A percentile compares a stretch with the other conserved stretches of the same genome.
These are phyloP conservation scores for Nemania bipapillata DNA, from an alignment of 2,329 filamentous ascomycete genomes.

Conservation along the genomic window DNA sequence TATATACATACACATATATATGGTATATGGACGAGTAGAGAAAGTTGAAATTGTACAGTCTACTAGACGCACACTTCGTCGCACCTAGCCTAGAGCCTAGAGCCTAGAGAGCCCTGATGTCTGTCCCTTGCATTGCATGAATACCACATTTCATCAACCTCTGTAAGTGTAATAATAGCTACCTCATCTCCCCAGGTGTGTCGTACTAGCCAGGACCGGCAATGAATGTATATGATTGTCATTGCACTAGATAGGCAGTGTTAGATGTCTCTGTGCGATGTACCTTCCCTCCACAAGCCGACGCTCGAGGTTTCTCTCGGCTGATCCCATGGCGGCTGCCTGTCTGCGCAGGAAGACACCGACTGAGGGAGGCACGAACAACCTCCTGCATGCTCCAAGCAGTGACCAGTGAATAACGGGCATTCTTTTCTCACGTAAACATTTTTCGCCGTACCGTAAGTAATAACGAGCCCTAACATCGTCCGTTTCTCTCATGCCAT, in stretches of 20 bases:
- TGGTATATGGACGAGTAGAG: constrained; percentile 18
- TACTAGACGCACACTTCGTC: background rate
- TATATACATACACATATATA: constrained; percentile 15
- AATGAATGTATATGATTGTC: background rate
- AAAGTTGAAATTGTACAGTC: constrained; percentile 25
- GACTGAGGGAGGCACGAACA: background rate
- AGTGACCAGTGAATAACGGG: background rate
- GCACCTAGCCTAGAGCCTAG: no score
- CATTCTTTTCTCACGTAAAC: background rate
- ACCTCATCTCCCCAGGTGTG: background rate
- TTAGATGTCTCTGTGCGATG: background rate
- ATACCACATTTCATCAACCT: background rate
- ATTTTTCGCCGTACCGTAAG: background rate
- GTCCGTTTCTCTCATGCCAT: background rate
- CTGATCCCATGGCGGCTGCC: background rate
- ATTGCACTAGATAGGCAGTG: background rate
- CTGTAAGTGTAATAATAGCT: background rate
- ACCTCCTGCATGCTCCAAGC: background rate
- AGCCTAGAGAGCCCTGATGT: background rate
- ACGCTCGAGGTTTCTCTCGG: background rate
- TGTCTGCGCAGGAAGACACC: background rate
- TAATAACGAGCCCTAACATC: background rate
- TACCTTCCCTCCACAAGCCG: background rate
- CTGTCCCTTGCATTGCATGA: background rate
- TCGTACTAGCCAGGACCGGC: background rate